A percentile compares a stretch with the other conserved stretches of the same genome.
phyloP scores from a whole-genome alignment of 2,329 filamentous ascomycete genomes.

The Cordyceps fumosorosea region DNA sequence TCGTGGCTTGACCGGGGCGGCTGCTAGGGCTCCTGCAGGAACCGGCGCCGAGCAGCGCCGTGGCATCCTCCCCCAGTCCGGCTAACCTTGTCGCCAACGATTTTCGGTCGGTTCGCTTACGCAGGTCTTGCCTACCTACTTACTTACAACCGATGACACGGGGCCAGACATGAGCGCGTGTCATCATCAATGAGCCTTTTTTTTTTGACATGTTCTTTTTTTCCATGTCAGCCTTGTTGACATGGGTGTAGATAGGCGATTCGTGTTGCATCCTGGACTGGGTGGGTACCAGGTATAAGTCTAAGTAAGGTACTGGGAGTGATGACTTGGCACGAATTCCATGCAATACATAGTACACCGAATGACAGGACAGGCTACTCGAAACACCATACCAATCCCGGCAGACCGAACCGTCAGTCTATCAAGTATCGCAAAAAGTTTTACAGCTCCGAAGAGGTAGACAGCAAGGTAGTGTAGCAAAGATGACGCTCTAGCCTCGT shows the following conservation, averaged over 20 bases:
- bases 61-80: neutral
- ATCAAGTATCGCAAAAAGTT: neutral
- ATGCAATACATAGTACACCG: neutral
- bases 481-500: neutral
- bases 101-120: neutral
- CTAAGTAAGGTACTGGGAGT: neutral
- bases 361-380: neutral
- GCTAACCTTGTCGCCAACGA: neutral
- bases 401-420: too few species aligned
- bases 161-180: neutral
- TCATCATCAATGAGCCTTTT: neutral
- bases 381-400: too few species aligned
- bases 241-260: neutral
- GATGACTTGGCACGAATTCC: too few species aligned
- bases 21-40: conserved; percentile 4
- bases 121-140: neutral
- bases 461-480: neutral
- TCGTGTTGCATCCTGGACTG: neutral
- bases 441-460: neutral
- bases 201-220: neutral
- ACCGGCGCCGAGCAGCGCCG: neutral
- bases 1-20: neutral
- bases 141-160: neutral
- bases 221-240: neutral
- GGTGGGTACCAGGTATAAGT: neutral